These are phyloP conservation scores for Aspergillus fumigatus DNA, from an alignment of 2,329 filamentous ascomycete genomes.

Conservation along the genomic window DNA sequence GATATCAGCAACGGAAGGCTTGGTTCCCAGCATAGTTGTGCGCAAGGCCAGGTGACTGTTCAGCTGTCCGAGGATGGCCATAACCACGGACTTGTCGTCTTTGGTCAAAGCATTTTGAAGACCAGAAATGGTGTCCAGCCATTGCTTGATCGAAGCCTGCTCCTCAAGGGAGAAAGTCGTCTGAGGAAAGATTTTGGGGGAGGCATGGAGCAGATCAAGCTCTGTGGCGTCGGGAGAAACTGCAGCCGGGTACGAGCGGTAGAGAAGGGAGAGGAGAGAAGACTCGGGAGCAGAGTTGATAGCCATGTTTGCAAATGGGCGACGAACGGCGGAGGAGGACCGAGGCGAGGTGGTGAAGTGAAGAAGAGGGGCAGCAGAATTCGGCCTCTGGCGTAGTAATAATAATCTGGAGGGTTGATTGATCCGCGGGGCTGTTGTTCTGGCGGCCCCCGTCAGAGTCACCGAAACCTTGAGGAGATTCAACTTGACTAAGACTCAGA, in stretches of 20 bases:
- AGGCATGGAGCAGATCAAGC: conserved; percentile 42
- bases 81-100: conserved; percentile 52
- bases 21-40: conserved; percentile 82
- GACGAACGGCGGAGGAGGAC: conserved; percentile 12
- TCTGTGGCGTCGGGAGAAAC: conserved; percentile 39
- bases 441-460: conserved; percentile 15
- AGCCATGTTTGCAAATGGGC: conserved; percentile 22
- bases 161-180: conserved; percentile 72
- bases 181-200: conserved; percentile 61
- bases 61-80: conserved; percentile 68
- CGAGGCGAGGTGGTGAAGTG: conserved; percentile 11
- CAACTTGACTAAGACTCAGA: conserved; percentile 15
- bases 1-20: conserved; percentile 83
- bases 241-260: conserved; percentile 40
- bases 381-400: conserved; percentile 4
- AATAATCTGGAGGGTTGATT: conserved; percentile 1
- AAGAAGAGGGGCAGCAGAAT: conserved; percentile 23
- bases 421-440: conserved; percentile 16
- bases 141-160: conserved; percentile 82
- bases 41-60: conserved; percentile 84
- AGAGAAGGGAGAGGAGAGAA: conserved; percentile 42
- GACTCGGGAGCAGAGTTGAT: conserved; percentile 33
- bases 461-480: conserved; percentile 10
- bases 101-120: conserved; percentile 51
- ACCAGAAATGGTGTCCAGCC: conserved; percentile 72